These are phyloP conservation scores for Hirschioporus abietinus DNA, from an alignment of 768 basidiomycete species.

Conservation along the genomic window DNA sequence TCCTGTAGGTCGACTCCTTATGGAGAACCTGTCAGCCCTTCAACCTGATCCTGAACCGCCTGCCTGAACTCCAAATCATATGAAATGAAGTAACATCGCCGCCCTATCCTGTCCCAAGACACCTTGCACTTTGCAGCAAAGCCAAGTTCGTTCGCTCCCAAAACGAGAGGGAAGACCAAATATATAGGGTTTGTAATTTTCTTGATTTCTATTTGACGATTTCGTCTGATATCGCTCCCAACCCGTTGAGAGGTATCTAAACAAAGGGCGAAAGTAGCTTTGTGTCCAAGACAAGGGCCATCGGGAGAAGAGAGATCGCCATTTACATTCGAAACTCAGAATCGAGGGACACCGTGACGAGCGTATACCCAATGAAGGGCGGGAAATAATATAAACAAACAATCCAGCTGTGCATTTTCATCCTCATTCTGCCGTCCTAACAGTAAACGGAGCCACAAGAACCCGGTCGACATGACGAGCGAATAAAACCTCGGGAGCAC, in stretches of 20 bases:
- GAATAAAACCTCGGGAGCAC: neutral
- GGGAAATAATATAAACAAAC: neutral
- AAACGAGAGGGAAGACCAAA: neutral
- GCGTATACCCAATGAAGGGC: neutral
- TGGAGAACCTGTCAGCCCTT: too few species aligned
- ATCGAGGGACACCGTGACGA: too few species aligned
- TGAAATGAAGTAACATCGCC: too few species aligned
- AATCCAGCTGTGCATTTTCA: neutral
- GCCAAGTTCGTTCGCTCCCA: too few species aligned
- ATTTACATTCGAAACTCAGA: neutral
- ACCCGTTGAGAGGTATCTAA: neutral
- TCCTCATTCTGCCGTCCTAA: neutral
- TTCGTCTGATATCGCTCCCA: neutral
- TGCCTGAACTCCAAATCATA: too few species aligned
- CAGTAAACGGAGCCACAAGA: neutral
- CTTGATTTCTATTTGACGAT: neutral
- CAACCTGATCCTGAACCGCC: too few species aligned
- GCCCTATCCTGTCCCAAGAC: too few species aligned
- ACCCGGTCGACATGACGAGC: neutral
- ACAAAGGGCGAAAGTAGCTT: neutral
- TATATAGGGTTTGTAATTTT: neutral
- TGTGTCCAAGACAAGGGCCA: too few species aligned
- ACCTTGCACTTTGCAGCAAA: too few species aligned
- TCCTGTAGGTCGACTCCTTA: too few species aligned
- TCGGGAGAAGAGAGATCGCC: neutral